Conservation (phyloP, 129 eudicot species). For the Arctium lappa region DNA sequence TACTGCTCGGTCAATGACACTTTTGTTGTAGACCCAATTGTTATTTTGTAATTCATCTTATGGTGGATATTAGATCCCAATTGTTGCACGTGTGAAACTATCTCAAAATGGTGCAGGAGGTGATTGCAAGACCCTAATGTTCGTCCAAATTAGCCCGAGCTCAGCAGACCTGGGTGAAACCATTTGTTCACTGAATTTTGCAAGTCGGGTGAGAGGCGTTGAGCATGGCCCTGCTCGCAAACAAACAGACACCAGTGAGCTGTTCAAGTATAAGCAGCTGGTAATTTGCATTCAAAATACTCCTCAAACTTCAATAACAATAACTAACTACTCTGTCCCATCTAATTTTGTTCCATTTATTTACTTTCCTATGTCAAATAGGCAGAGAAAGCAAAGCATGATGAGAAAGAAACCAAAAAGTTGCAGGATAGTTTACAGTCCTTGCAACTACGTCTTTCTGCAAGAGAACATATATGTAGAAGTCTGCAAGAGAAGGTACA, state of each 20-base stretch:
- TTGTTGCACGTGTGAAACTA: background rate
- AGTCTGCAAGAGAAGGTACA: slow-evolving; percentile 84
- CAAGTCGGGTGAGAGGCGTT: slow-evolving; percentile 93
- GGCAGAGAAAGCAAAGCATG: slow-evolving; percentile 87
- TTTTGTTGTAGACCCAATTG: background rate
- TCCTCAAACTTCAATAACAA: background rate
- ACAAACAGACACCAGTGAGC: slow-evolving; percentile 73
- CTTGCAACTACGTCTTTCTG: slow-evolving; percentile 60
- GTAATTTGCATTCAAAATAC: slow-evolving; percentile 34
- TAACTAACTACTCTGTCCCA: background rate
- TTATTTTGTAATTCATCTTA: background rate
- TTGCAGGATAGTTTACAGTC: slow-evolving; percentile 78
- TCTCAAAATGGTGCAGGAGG: slow-evolving; percentile 56
- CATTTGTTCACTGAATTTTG: slow-evolving; percentile 89
- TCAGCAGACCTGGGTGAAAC: slow-evolving; percentile 83
- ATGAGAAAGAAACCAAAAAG: slow-evolving; percentile 80
- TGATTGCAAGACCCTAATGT: slow-evolving; percentile 95
- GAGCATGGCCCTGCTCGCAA: slow-evolving; percentile 95
- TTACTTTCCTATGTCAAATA: slow-evolving; percentile 20
- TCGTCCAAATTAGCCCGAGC: slow-evolving; percentile 90
- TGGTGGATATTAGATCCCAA: background rate
- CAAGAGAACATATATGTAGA: slow-evolving; percentile 69
- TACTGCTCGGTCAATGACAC: too few species aligned
- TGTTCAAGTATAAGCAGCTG: slow-evolving; percentile 88
- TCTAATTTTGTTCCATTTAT: background rate